Conservation (phyloP, 345 rosid genomes). For the Brassica juncea region DNA sequence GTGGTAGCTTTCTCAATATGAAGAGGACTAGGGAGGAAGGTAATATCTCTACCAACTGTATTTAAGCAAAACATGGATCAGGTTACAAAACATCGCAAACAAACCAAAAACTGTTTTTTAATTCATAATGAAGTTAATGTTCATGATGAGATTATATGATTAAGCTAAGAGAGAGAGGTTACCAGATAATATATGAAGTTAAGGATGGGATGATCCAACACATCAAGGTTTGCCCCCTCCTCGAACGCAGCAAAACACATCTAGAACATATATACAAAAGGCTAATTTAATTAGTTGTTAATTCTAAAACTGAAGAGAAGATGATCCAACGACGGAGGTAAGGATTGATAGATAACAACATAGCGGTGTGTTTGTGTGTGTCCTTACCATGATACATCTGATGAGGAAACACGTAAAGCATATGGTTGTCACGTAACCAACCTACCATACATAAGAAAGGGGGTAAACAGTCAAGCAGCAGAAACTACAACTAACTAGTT, state of each 20-base stretch:
- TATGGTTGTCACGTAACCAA: slow-evolving; percentile 91
- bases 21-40: slow-evolving; percentile 85
- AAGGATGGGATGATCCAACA: slow-evolving; percentile 79
- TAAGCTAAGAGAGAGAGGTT: slow-evolving; percentile 38
- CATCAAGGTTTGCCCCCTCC: slow-evolving; percentile 74
- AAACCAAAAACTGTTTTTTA: neutral
- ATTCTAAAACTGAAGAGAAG: neutral
- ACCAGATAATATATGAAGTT: slow-evolving; percentile 86
- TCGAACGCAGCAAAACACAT: slow-evolving; percentile 86
- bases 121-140: neutral
- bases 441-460: slow-evolving; percentile 53
- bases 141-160: slow-evolving; percentile 4
- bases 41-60: slow-evolving; percentile 85
- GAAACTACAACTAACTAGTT: neutral
- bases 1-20: slow-evolving; percentile 92
- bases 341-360: slow-evolving; percentile 3
- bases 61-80: slow-evolving; percentile 11
- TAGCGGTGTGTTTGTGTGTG: slow-evolving; percentile 17
- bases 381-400: slow-evolving; percentile 81
- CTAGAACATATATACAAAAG: slow-evolving; percentile 41
- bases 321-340: slow-evolving; percentile 7
- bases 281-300: neutral
- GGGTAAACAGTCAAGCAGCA: neutral
- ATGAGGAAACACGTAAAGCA: slow-evolving; percentile 89
- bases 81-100: neutral